phyloP scores from a whole-genome alignment of 768 basidiomycete species.

The Kwoniella europaea region DNA sequence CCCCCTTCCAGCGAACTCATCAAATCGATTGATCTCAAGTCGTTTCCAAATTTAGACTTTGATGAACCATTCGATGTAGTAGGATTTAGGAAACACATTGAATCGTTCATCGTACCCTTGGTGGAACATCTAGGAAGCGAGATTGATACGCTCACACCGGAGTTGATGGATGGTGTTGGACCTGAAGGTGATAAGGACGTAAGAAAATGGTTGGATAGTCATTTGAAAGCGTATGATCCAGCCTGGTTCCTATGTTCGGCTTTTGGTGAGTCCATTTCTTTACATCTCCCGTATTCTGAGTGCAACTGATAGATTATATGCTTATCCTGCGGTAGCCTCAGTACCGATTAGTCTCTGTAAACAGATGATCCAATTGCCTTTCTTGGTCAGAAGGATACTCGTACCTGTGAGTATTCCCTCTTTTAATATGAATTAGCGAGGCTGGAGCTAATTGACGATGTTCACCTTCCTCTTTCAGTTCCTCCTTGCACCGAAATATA shows the following conservation, averaged over 20 bases:
- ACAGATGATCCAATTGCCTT: conserved; percentile 23
- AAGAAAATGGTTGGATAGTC: conserved; percentile 5
- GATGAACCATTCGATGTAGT: conserved; percentile 14
- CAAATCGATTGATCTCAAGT: not conserved
- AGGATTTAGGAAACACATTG: conserved; percentile 20
- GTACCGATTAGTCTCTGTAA: conserved; percentile 5
- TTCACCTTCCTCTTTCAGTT: conserved; percentile 11
- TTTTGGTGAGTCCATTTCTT: conserved; percentile 18
- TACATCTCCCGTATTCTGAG: not conserved
- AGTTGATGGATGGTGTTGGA: conserved; percentile 24
- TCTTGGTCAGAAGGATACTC: conserved; percentile 21
- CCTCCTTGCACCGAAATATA: conserved; percentile 18
- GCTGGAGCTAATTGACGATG: not conserved
- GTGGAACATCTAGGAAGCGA: conserved; percentile 24
- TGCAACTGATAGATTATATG: not conserved
- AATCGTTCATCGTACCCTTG: conserved; percentile 11
- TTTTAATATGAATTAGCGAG: not conserved
- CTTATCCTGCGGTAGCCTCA: not conserved
- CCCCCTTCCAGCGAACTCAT: conserved; percentile 1
- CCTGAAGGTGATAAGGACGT: conserved; percentile 11
- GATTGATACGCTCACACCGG: conserved; percentile 27
- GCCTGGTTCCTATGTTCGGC: conserved; percentile 30
- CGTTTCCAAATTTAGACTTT: conserved; percentile 14
- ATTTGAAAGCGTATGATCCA: conserved; percentile 25
- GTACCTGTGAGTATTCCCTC: conserved; percentile 24